phyloP scores from a whole-genome alignment of 371 early-diverging fungal genomes.

The Rhizopus delemar region DNA sequence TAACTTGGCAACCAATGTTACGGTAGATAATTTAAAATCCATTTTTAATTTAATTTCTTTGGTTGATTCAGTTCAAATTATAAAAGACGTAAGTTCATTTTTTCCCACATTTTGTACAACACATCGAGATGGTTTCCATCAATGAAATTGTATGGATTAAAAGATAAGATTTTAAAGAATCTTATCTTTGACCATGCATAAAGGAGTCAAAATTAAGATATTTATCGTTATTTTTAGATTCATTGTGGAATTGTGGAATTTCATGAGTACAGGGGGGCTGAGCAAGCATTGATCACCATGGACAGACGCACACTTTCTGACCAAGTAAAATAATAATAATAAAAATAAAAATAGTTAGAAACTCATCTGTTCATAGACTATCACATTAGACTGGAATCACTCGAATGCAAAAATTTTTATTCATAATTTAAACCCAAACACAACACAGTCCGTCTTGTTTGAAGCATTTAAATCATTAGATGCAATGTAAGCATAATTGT shows the following conservation, averaged over 20 bases:
- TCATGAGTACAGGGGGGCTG: conserved; percentile 69
- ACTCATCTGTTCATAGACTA: conserved; percentile 20
- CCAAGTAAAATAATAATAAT: conserved; percentile 34
- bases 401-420: conserved; percentile 64
- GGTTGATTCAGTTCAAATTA: conserved; percentile 9
- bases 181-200: conserved; percentile 4
- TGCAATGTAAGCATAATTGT: conserved; percentile 64
- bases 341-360: background rate
- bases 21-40: conserved; percentile 13
- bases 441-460: conserved; percentile 68
- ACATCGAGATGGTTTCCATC: conserved; percentile 1
- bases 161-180: conserved; percentile 4
- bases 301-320: conserved; percentile 68
- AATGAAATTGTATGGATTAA: conserved; percentile 5
- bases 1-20: conserved; percentile 18
- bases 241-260: conserved; percentile 85
- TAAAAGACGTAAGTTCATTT: conserved; percentile 16
- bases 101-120: conserved; percentile 3
- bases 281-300: conserved; percentile 69
- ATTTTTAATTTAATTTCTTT: conserved; percentile 21
- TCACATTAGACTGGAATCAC: conserved; percentile 29
- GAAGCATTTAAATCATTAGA: conserved; percentile 76
- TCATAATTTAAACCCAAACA: conserved; percentile 79
- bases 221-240: conserved; percentile 35
- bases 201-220: background rate